Percentiles rank a stretch among this genome's conserved stretches.
Conservation (phyloP, 2,329 filamentous ascomycete species). For the Aspergillus brunneoviolaceus region DNA sequence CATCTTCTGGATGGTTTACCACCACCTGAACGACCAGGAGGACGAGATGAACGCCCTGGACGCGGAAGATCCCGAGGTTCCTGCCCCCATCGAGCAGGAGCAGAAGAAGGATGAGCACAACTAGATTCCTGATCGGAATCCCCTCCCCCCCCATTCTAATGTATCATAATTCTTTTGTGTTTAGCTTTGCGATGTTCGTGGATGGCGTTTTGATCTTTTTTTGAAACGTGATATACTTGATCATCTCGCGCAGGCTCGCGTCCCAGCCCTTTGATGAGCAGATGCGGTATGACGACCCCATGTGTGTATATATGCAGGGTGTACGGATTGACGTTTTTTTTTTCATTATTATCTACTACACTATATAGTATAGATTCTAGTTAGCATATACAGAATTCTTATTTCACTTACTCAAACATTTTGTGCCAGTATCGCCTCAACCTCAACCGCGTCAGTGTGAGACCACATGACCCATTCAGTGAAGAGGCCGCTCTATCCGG, state of each 20-base stretch:
- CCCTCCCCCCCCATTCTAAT: slow-evolving; percentile 1
- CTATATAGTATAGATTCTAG: neutral
- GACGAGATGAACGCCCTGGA: slow-evolving; percentile 53
- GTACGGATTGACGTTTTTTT: slow-evolving; percentile 1
- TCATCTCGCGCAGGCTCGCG: slow-evolving; percentile 12
- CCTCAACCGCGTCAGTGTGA: too few species aligned
- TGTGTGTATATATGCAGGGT: slow-evolving; percentile 4
- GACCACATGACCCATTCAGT: neutral
- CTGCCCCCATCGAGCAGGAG: slow-evolving; percentile 1
- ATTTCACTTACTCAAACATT: neutral
- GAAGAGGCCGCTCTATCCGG: neutral
- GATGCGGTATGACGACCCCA: neutral
- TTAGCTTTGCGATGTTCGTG: neutral
- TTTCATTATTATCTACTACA: neutral
- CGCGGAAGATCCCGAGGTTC: slow-evolving; percentile 31
- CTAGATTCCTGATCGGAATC: neutral
- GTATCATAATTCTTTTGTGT: slow-evolving; percentile 8
- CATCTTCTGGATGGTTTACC: slow-evolving; percentile 56
- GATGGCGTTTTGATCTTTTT: neutral
- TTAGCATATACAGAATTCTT: neutral
- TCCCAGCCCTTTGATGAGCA: slow-evolving; percentile 5
- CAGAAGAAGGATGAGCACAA: slow-evolving; percentile 8
- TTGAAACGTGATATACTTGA: neutral
- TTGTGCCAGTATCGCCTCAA: too few species aligned
- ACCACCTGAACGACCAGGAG: slow-evolving; percentile 49